Conservation (phyloP, 1,139 yeast genomes). For the Petasospora fabianii region DNA sequence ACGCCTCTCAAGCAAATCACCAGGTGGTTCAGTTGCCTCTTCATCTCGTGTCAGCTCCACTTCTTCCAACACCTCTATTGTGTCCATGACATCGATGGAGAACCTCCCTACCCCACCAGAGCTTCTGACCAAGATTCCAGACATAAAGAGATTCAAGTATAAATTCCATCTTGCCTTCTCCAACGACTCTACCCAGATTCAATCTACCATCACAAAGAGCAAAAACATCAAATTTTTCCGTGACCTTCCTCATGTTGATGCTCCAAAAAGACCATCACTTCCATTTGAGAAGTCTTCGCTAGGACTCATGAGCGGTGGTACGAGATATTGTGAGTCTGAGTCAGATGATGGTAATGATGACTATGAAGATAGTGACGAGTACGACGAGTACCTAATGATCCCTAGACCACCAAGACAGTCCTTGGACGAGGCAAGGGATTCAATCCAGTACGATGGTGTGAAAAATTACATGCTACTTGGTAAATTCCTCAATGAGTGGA, state of each 20-base stretch:
- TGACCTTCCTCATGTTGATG: not conserved
- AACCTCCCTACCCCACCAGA: constrained; percentile 43
- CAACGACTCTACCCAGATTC: constrained; percentile 37
- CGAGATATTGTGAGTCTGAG: constrained; percentile 1
- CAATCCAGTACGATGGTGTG: constrained; percentile 6
- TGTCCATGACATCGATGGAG: constrained; percentile 23
- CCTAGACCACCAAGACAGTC: constrained; percentile 3
- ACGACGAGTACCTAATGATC: constrained; percentile 11
- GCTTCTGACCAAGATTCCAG: constrained; percentile 42
- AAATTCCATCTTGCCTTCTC: constrained; percentile 47
- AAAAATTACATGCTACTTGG: constrained; percentile 46
- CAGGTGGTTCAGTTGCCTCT: constrained; percentile 6
- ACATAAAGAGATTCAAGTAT: constrained; percentile 42
- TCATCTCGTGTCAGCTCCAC: constrained; percentile 12
- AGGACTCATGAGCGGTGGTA: constrained; percentile 5
- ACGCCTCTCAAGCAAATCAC: constrained; percentile 6
- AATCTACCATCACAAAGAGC: constrained; percentile 30
- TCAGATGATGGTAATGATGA: constrained; percentile 9
- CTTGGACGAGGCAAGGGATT: not conserved
- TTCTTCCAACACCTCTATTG: constrained; percentile 16
- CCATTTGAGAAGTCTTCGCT: constrained; percentile 13
- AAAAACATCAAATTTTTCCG: constrained; percentile 20
- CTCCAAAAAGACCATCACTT: constrained; percentile 10
- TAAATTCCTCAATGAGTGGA: constrained; percentile 66
- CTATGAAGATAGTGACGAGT: constrained; percentile 15